Evolutionary conservation across 805 yeast genomes (phyloP), one percentile per base, ranked within the genome.

Genomic region (Ogataea polymorpha): DNA sequence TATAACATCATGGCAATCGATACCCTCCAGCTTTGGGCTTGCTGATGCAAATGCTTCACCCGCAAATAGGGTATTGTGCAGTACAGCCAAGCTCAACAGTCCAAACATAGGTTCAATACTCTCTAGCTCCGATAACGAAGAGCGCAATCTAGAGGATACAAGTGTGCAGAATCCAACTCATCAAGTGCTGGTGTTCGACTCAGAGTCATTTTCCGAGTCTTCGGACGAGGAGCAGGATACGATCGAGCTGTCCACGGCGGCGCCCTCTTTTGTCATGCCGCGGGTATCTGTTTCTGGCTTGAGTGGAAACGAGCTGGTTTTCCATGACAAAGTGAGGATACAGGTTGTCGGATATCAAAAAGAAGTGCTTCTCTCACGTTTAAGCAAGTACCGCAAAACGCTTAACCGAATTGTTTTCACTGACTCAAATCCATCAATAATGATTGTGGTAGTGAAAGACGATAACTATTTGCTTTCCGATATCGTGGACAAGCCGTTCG

Each of bases 221-320:
- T 16, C 31, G n/a, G 58, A 52, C 14, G 54, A 51, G 2, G 60
- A 58, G n/a, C 53, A 53, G 23, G 39, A 44, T n/a, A 53, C 58
- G 5, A 42, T 48, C 10, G 56, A 57, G 35, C 46, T 61, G 10
- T 53, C 66, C 13, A 53, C 62, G 2, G 53, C 58, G 6, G 49
- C 53, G 10, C 66, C 68, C 3, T 62, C 67, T 1, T 65, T 65
- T 47, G 61, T 64, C 13, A 65, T 65, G 70, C 70, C 70, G 1
- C 50, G 59, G 26, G 64, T 65, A 10, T 59, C 66, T 4, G 42
- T 63, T 23, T 49, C 55, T 8, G 41, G 50, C 25, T 21, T 51
- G 27, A 40, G 45, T 7, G 40, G 29, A 23, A 14, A 27, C 24
- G 13, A 9, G 21, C 9, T 36, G 7, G 35, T 26, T 25, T 16